A percentile compares a stretch with the other conserved stretches of the same genome.
Conservation (phyloP, 305 asterid species). For the Fraxinus velutina region DNA sequence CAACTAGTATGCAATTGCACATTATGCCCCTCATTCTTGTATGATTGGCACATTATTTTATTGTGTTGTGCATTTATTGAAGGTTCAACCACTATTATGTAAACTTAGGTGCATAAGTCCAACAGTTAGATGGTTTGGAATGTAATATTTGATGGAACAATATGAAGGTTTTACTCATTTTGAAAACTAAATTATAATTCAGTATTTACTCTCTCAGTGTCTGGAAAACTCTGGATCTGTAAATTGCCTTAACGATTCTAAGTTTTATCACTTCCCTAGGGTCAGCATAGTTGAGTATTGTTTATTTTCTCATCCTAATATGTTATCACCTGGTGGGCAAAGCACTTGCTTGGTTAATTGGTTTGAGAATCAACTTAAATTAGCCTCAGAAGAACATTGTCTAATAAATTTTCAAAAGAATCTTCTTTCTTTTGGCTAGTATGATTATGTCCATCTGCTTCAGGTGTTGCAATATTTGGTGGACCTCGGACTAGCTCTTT, state of each 20-base stretch:
- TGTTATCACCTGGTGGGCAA: too few species aligned
- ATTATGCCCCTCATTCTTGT: neutral
- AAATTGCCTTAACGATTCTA: neutral
- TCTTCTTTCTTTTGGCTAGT: constrained; percentile 2
- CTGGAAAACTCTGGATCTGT: neutral
- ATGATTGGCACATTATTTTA: neutral
- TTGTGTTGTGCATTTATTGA: neutral
- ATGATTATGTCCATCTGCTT: constrained; percentile 24
- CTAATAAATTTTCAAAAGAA: constrained; percentile 1
- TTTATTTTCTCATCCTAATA: neutral
- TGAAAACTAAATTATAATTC: neutral
- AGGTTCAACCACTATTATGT: neutral
- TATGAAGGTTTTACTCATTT: neutral
- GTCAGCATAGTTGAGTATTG: neutral
- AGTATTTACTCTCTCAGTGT: neutral
- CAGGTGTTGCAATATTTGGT: constrained; percentile 69
- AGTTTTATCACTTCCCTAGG: neutral
- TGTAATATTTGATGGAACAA: neutral
- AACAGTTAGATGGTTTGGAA: neutral
- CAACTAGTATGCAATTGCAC: neutral
- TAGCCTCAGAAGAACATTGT: neutral
- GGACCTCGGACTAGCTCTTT: constrained; percentile 77
- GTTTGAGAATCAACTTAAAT: neutral
- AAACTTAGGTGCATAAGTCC: neutral
- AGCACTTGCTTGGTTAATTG: too few species aligned